A percentile compares a stretch with the other conserved stretches of the same genome.
These are phyloP conservation scores for Rhizopogon hawkerae DNA, from an alignment of 1,284 basidiomycete genomes.

Conservation along the genomic window DNA sequence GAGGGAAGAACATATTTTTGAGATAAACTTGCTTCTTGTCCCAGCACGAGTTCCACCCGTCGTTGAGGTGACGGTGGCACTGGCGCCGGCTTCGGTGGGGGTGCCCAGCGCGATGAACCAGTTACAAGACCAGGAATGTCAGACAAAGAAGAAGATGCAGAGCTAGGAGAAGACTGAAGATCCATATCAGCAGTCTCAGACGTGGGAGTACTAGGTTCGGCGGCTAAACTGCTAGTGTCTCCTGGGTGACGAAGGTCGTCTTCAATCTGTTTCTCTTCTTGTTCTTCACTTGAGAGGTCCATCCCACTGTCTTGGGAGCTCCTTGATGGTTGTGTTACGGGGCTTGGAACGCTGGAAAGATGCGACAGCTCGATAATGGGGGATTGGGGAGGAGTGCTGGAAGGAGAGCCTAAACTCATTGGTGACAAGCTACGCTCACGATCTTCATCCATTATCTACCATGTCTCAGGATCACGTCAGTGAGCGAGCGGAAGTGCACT, in stretches of 20 bases:
- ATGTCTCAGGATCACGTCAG: conserved; percentile 17
- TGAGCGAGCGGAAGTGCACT: conserved; percentile 9
- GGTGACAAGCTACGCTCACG: conserved; percentile 41
- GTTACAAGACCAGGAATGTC: conserved; percentile 28
- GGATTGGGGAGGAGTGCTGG: conserved; percentile 27
- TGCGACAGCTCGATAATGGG: conserved; percentile 10
- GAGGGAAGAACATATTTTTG: conserved; percentile 12
- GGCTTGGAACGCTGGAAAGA: conserved; percentile 4
- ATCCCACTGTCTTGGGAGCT: conserved; percentile 6
- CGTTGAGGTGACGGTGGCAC: conserved; percentile 20
- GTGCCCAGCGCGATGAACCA: conserved; percentile 22
- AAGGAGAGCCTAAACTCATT: conserved; percentile 48
- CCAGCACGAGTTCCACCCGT: not conserved
- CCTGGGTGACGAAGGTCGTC: conserved; percentile 18
- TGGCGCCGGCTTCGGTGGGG: conserved; percentile 5
- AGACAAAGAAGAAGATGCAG: conserved; percentile 16
- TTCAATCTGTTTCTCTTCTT: conserved; percentile 15
- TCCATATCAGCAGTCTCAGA: conserved; percentile 29
- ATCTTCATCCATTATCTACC: conserved; percentile 23
- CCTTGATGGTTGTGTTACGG: conserved; percentile 3
- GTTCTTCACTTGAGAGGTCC: conserved; percentile 15
- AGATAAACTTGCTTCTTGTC: not conserved
- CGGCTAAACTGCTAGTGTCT: conserved; percentile 23
- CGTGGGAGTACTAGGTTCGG: conserved; percentile 16
- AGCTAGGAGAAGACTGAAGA: conserved; percentile 27